Percentiles rank a stretch among this genome's conserved stretches.
phyloP scores from a whole-genome alignment of 345 rosid genomes.

The Gossypium sturtianum region DNA sequence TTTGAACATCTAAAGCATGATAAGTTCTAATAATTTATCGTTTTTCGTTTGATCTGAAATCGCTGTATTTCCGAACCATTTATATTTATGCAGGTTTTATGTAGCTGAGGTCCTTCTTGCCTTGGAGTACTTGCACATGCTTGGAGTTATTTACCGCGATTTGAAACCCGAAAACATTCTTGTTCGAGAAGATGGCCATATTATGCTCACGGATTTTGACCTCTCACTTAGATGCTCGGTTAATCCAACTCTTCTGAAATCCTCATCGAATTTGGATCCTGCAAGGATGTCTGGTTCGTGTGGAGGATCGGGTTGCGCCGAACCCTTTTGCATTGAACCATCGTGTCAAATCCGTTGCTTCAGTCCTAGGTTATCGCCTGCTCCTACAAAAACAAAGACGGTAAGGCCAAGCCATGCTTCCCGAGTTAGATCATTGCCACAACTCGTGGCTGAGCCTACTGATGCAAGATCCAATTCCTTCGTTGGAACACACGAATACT shows the following conservation, averaged over 20 bases:
- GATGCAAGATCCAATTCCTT: constrained; percentile 92
- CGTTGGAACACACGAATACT: constrained; percentile 91
- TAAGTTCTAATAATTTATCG: background rate
- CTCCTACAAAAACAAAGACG: constrained; percentile 51
- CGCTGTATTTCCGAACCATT: background rate
- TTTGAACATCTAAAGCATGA: constrained; percentile 8
- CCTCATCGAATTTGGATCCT: constrained; percentile 40
- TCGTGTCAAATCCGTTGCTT: constrained; percentile 82
- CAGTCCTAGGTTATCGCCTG: constrained; percentile 66
- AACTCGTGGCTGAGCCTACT: constrained; percentile 93
- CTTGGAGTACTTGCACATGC: constrained; percentile 92
- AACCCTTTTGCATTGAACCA: constrained; percentile 77
- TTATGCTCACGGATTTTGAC: constrained; percentile 94
- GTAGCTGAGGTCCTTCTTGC: constrained; percentile 95
- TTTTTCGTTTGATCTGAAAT: background rate
- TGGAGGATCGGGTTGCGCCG: constrained; percentile 55
- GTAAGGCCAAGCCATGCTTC: constrained; percentile 38
- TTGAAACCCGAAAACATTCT: constrained; percentile 94
- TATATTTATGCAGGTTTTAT: constrained; percentile 53
- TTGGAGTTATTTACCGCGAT: constrained; percentile 85
- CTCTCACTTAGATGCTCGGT: constrained; percentile 81
- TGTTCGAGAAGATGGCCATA: constrained; percentile 95
- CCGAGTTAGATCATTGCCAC: constrained; percentile 59
- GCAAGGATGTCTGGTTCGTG: constrained; percentile 61
- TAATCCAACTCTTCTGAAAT: constrained; percentile 71